A percentile compares a stretch with the other conserved stretches of the same genome.
Conservation (phyloP, 2,329 filamentous ascomycete genomes). For the Diaporthe australafricana region DNA sequence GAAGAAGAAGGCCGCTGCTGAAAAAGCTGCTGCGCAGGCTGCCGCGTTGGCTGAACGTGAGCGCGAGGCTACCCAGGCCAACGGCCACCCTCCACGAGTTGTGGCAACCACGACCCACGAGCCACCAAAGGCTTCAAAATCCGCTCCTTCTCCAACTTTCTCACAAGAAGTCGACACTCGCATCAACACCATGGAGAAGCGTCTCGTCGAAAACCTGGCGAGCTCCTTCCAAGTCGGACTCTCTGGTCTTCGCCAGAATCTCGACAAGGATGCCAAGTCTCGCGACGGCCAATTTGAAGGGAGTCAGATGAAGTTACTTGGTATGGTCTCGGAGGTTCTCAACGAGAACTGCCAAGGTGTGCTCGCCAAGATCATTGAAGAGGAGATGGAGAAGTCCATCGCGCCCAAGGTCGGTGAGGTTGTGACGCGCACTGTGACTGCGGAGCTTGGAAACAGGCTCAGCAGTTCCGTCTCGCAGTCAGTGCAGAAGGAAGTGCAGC, state of each 20-base stretch:
- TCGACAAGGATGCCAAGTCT: conserved; percentile 71
- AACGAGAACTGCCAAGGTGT: conserved; percentile 77
- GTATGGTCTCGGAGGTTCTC: conserved; percentile 70
- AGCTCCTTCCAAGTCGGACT: conserved; percentile 31
- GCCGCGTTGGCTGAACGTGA: conserved; percentile 56
- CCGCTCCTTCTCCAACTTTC: conserved; percentile 40
- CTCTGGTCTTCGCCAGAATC: conserved; percentile 39
- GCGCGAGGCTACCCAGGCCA: conserved; percentile 55
- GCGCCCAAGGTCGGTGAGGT: conserved; percentile 79
- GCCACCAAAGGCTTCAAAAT: conserved; percentile 49
- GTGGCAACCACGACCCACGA: conserved; percentile 45
- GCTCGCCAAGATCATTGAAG: conserved; percentile 79
- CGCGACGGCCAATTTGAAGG: conserved; percentile 64
- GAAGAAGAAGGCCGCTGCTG: conserved; percentile 75
- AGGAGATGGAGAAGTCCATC: conserved; percentile 80
- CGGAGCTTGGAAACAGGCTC: conserved; percentile 77
- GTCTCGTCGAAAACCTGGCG: conserved; percentile 48
- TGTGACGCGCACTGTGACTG: conserved; percentile 75
- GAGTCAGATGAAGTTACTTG: conserved; percentile 65
- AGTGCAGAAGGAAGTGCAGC: conserved; percentile 80
- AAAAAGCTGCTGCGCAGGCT: conserved; percentile 52
- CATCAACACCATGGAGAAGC: conserved; percentile 64
- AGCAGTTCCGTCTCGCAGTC: conserved; percentile 73
- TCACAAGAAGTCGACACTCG: conserved; percentile 64
- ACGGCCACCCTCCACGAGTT: conserved; percentile 48